Evolutionary conservation across 1,139 yeast genomes (phyloP).

Genomic region (Starmera stellimalicola): DNA sequence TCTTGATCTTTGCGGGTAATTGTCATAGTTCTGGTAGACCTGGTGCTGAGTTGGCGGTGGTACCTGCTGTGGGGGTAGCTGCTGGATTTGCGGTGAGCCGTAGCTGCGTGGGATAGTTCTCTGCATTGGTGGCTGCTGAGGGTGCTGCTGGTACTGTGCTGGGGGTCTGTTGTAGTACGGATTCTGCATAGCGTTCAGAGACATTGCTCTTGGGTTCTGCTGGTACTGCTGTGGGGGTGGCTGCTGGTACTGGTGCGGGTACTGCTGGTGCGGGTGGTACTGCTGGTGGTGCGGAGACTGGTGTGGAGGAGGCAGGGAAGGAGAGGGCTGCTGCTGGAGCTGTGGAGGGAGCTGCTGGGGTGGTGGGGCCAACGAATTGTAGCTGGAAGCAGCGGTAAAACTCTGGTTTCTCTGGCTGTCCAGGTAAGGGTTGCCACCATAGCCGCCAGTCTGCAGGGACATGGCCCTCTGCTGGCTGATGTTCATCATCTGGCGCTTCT

Average conservation of each 20-base stretch:
- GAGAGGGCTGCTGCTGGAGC: constrained; percentile 2
- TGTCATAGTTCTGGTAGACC: too few relatives aligned
- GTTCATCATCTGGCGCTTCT: constrained; percentile 38
- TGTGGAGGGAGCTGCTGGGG: constrained; percentile 5
- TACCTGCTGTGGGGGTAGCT: too few relatives aligned
- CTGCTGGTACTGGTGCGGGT: constrained; percentile 2
- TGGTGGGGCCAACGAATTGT: constrained; percentile 1
- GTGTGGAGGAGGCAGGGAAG: constrained; percentile 3
- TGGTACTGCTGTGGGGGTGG: constrained; percentile 2
- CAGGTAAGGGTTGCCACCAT: constrained; percentile 11
- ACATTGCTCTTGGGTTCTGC: constrained; percentile 1
- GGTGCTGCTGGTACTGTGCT: too few relatives aligned
- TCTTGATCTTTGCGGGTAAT: too few relatives aligned
- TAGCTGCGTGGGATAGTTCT: too few relatives aligned
- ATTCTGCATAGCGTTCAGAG: constrained; percentile 1
- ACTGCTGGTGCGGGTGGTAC: constrained; percentile 1
- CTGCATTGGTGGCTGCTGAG: too few relatives aligned
- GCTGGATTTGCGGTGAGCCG: too few relatives aligned
- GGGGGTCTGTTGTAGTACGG: constrained; percentile 4
- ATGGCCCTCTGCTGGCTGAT: constrained; percentile 35
- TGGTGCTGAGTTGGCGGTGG: too few relatives aligned
- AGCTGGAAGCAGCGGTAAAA: constrained; percentile 3
- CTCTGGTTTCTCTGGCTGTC: constrained; percentile 1
- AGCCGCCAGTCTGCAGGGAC: constrained; percentile 36
- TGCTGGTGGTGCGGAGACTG: constrained; percentile 1